Evolutionary conservation across 495 filamentous ascomycete species (phyloP).

Genomic region (Neurospora sp.): DNA sequence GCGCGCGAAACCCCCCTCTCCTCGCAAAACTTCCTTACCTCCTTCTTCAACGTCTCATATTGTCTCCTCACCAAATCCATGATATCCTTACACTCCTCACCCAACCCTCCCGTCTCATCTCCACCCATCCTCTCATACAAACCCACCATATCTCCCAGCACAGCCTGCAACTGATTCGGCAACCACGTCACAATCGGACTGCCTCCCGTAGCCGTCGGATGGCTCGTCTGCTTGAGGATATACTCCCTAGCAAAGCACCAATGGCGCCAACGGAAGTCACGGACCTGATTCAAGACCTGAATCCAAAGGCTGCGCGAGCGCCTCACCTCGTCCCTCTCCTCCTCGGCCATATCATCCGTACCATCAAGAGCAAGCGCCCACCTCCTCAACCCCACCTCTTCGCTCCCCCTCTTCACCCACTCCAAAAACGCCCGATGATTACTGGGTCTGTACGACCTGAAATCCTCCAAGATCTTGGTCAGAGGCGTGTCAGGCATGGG

Average conservation of each 20-base stretch:
- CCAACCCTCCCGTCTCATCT: slow-evolving; percentile 23
- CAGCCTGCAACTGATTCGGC: slow-evolving; percentile 71
- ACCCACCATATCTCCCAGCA: slow-evolving; percentile 63
- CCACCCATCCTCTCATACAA: slow-evolving; percentile 45
- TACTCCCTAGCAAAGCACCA: slow-evolving; percentile 96
- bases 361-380: slow-evolving; percentile 49
- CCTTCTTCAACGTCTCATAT: slow-evolving; percentile 57
- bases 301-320: slow-evolving; percentile 53
- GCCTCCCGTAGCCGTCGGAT: slow-evolving; percentile 83
- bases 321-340: slow-evolving; percentile 13
- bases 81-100: slow-evolving; percentile 40
- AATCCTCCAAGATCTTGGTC: slow-evolving; percentile 75
- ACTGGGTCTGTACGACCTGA: slow-evolving; percentile 72
- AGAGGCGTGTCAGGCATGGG: slow-evolving; percentile 76
- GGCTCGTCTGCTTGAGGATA: slow-evolving; percentile 69
- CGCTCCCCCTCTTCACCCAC: slow-evolving; percentile 50
- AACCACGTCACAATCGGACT: slow-evolving; percentile 90
- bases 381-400: slow-evolving; percentile 45
- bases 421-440: slow-evolving; percentile 78
- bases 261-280: slow-evolving; percentile 86
- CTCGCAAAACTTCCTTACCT: slow-evolving; percentile 72
- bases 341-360: slow-evolving; percentile 18
- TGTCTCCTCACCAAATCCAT: slow-evolving; percentile 64
- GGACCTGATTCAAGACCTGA: slow-evolving; percentile 65
- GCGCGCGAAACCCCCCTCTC: slow-evolving; percentile 46